A percentile compares a stretch with the other conserved stretches of the same genome.
Evolutionary conservation across 2,329 filamentous ascomycete species (phyloP).

Genomic region (Fusarium brachygibbosum): DNA sequence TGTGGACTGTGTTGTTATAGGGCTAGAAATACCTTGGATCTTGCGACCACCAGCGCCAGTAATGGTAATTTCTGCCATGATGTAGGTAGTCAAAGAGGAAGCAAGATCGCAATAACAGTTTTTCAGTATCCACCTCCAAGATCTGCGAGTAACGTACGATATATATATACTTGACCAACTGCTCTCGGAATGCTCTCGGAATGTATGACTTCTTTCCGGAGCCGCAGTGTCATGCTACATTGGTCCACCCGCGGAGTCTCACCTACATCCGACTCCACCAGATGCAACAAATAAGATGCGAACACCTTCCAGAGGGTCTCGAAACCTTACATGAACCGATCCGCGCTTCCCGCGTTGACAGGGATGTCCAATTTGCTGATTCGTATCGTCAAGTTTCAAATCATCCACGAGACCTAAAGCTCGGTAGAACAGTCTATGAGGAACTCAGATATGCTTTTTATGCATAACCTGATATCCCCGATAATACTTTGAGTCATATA

Average conservation of each 20-base stretch:
- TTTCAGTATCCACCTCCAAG: too few relatives aligned
- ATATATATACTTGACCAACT: not conserved
- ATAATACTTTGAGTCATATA: too few relatives aligned
- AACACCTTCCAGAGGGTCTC: not conserved
- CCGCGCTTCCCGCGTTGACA: not conserved
- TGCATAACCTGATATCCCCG: too few relatives aligned
- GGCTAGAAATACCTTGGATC: conserved; percentile 5
- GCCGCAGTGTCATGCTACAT: not conserved
- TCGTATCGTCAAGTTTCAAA: not conserved
- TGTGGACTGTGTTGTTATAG: not conserved
- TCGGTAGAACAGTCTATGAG: too few relatives aligned
- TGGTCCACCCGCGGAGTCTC: not conserved
- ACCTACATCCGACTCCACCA: not conserved
- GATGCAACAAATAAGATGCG: not conserved
- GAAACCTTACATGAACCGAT: not conserved
- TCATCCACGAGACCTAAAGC: too few relatives aligned
- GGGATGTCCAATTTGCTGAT: not conserved
- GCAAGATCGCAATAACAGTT: not conserved
- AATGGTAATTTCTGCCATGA: conserved; percentile 11
- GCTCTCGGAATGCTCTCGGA: not conserved
- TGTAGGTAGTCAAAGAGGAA: accelerated
- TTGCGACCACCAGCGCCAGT: conserved; percentile 16
- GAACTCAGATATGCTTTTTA: too few relatives aligned
- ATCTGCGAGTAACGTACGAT: not conserved
- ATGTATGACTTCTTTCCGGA: not conserved